Evolutionary conservation across 2,329 filamentous ascomycete species (phyloP), one percentile per base, ranked within the genome.

Genomic region (Colletotrichum sp.): DNA sequence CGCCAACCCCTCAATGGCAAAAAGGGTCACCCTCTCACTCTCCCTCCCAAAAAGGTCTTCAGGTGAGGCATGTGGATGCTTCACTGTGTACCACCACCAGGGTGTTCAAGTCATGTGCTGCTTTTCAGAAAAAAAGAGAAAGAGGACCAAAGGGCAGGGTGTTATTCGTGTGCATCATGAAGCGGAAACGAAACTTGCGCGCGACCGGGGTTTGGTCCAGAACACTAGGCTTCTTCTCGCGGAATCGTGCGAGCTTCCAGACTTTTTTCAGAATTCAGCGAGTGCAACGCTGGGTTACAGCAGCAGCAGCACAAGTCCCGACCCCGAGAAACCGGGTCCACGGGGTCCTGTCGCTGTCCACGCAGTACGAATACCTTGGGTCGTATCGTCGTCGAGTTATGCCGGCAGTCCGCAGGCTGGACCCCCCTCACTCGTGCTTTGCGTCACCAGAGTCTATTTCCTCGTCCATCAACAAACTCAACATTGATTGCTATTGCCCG

Each of bases 291-390:
- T 32, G 55, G 55, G 73, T 73, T 44, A 48, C 30, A 32, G 30
- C 28, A 67, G 63, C 55, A 63, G 55, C 61, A 55, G 66, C 28
- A 28, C 59, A 55, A 44, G 73, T 55, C 73, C 73, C 73, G 44
- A 64, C 39, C 63, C 73, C 73, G 64, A 75, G 57, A 75, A 63
- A 44, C 55, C 73, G 73, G 73, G 61, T 72, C 68, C 69, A 75
- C 73, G 57, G 73, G 69, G 73, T 68, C 39, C 57, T 68, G 73
- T 28, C 69, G 65, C 39, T 60, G 44, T 16, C 44, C 64, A 60
- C 44, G 64, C 65, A 28, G 25, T 27, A 19, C 12, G 65, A 30
- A 57, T 16, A 8, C 22, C 52, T 16, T 15, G 19, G 27, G 52
- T 57, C 52, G 52, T 57, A 57, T 57, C 52, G 52, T 57, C 22